Evolutionary conservation across 371 early-diverging fungal species (phyloP), one percentile per base, ranked within the genome.

Genomic region (Rhizopus stolonifer): DNA sequence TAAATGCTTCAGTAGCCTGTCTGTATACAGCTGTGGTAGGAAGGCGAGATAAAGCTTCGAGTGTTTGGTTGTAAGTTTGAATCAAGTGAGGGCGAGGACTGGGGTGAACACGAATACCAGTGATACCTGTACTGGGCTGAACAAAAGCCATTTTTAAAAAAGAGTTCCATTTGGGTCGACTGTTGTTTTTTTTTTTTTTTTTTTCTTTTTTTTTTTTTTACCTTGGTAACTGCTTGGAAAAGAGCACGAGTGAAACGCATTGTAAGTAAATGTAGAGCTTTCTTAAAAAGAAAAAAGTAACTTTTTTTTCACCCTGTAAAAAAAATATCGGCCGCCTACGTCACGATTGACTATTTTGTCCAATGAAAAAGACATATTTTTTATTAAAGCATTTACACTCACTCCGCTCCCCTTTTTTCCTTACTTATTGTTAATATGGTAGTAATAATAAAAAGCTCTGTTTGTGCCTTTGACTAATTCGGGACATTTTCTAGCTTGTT

Each of bases 81-180:
- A 92, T 84, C 60, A 96, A 83, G 61, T 88, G 86, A 36, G 94
- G 91, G 33, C 92, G 88, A 42, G 95, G 90, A 68, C 88, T 84
- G 29, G 86, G 87, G 74, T 93, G 90, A 36, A 95, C 95, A 6
- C 88, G 77, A 46, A 94, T 50, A 57, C 96, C 96, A 54, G 82
- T 82, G 56, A 96, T 63, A 24, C 93, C 91, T 11, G 96, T 95
- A 25, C 93, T 80, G 74, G 65, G 67, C 65, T 76, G 51, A 15
- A n/a, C 22, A 23, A 9, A 40, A 13, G 22, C 10, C 25, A 46
- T 2, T 25, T 6, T 25, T 7, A n/a, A n/a, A n/a, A n/a, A n/a
- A n/a, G n/a, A n/a, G n/a, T n/a, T n/a, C n/a, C n/a, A n/a, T n/a
- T n/a, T n/a, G n/a, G n/a, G n/a, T n/a, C n/a, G n/a, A n/a, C n/a